Conservation (phyloP, 345 rosid genomes). For the Brassica napus region Da-Ae NC_063446.1:4927001-4927500, state of each 20-base stretch:
- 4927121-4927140: slow-evolving; percentile 26
- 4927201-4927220: slow-evolving; percentile 13
- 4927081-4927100: slow-evolving; percentile 27
- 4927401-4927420: slow-evolving; percentile 3
- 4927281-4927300: background rate
- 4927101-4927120: slow-evolving; percentile 8
- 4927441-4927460: background rate
- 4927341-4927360: slow-evolving; percentile 38
- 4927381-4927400: slow-evolving; percentile 41
- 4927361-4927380: slow-evolving; percentile 36
- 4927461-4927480: background rate
- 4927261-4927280: slow-evolving; percentile 14
- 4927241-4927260: slow-evolving; percentile 26
- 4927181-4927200: slow-evolving; percentile 25
- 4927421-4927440: slow-evolving; percentile 11
- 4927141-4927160: slow-evolving; percentile 35
- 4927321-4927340: slow-evolving; percentile 29
- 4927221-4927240: slow-evolving; percentile 23
- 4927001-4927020: slow-evolving; percentile 46
- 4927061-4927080: slow-evolving; percentile 5
- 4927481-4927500: background rate
- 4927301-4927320: slow-evolving; percentile 24
- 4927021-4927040: slow-evolving; percentile 40
- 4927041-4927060: slow-evolving; percentile 28
- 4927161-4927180: slow-evolving; percentile 9